Base-by-base conservation (phyloP, 306 rosid species). In the Vicia faba region DNA sequence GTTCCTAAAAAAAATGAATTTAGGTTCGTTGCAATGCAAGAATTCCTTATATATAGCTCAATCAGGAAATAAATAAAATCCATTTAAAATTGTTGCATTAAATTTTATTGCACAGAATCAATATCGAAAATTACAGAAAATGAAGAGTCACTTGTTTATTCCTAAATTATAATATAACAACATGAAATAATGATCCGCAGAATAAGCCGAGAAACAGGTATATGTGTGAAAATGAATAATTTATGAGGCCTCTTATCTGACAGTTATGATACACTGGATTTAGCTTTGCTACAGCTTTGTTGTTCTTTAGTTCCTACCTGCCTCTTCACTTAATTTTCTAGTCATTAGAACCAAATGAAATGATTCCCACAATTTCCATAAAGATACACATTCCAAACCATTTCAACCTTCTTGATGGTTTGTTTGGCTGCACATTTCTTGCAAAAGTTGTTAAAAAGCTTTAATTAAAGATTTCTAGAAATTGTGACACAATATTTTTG, bases 241-340 rank as follows among this genome's bases (percentile, higher is more conserved):
- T 54, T 66, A 20, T 18, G 16, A 49, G 57, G 35, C 56, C n/a
- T 36, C 48, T 29, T 35, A 64, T 69, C 19, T 44, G 48, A 62
- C 51, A 54, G 63, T 29, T 62, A 15, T 44, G 69, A 43, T 54
- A 41, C 75, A 71, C 29, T 67, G 60, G 63, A 71, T 46, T 55
- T 66, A 61, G 44, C 29, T 76, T 66, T 80, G 70, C 55, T 78
- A 7, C 45, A 35, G 45, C 67, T 58, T 40, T 60, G 61, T 29
- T 55, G 38, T 23, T 63, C 50, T 29, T 11, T 41, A 16, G 35
- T 48, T 71, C 33, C 25, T n/a, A 35, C 67, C 20, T 67, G 51
- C 71, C 82, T 73, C 77, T 55, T 73, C 60, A 65, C 54, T 19
- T 69, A 44, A 60, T 51, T 56, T 72, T 56, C 57, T 72, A 72